These are phyloP conservation scores for Mycena olivaceomarginata DNA, from an alignment of 768 basidiomycete species.

Conservation along the genomic window DNA sequence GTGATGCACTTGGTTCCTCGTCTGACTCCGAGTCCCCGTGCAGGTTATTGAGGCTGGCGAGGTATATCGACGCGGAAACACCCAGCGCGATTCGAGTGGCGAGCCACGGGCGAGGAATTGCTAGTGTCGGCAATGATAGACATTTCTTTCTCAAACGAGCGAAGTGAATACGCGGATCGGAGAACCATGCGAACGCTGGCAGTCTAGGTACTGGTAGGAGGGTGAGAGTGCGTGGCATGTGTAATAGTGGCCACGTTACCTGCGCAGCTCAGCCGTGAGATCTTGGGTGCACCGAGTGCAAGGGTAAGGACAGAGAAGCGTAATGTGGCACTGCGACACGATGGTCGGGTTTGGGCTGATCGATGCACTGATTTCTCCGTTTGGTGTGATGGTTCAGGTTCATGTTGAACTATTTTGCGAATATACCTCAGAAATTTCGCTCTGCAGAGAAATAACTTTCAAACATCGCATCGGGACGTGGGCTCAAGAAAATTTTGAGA, in stretches of 20 bases:
- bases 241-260: no score
- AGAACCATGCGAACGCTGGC: slow-evolving; percentile 22
- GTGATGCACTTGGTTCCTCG: neutral
- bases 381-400: neutral
- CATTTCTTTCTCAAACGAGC: slow-evolving; percentile 21
- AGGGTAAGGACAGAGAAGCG: neutral
- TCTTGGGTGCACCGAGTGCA: no score
- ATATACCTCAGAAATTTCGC: neutral
- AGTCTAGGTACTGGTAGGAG: neutral
- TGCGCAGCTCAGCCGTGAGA: no score
- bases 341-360: neutral
- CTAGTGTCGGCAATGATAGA: neutral
- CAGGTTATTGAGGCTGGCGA: slow-evolving; percentile 24
- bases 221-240: neutral
- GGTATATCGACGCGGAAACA: slow-evolving; percentile 24
- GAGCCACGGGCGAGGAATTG: neutral
- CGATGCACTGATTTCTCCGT: neutral
- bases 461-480: no score
- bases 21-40: slow-evolving; percentile 37
- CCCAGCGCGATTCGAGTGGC: slow-evolving; percentile 24
- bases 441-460: no score
- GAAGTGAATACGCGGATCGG: slow-evolving; percentile 8
- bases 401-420: neutral
- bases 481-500: no score
- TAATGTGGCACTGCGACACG: neutral